Evolutionary conservation across 805 yeast species (phyloP), one percentile per base, ranked within the genome.

Genomic region (Pichia nakasei): DNA sequence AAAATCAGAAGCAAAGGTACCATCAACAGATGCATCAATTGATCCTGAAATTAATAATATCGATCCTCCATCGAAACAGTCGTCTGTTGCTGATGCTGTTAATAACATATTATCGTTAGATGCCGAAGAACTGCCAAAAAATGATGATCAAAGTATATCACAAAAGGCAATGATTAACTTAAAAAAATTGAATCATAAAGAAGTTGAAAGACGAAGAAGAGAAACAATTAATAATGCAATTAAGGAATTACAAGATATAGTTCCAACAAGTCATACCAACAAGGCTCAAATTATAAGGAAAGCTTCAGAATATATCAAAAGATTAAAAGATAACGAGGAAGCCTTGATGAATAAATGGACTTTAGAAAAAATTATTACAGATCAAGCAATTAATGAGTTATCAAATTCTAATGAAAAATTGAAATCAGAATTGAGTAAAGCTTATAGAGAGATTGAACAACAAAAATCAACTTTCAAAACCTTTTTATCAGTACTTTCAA

Each of bases 301-400:
- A 47, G 95, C 96, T 4, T 91, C 86, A 29, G 96, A 89, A 59
- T 87, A 84, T 58, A 93, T 93, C 61, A 80, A 82, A 63, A 77
- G 89, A 64, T 74, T 93, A 59, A 85, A 88, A 65, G 96, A 86
- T 55, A 86, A 85, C 55, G 97, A 89, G 64, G 81, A 78, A 63
- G 80, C 83, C 56, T 85, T 85, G 59, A 82, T 87, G 55, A 96
- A 91, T 65, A 91, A 93, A 68, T 86, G 95, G 86, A 89, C 97
- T 6, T 72, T 91, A 57, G 97, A 91, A 64, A 91, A 91, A 67
- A 73, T 93, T 49, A 72, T 88, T 50, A 82, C 91, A 32, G 97
- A 89, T 62, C 97, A 91, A 66, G 88, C 91, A 12, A 82, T 88
- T 42, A 77, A 83, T 49, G 96, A 89, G 64, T 73, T 91, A 53